These are phyloP conservation scores for Camellia oleifera DNA, from an alignment of 179 eudicot genomes.

Conservation along the genomic window DNA sequence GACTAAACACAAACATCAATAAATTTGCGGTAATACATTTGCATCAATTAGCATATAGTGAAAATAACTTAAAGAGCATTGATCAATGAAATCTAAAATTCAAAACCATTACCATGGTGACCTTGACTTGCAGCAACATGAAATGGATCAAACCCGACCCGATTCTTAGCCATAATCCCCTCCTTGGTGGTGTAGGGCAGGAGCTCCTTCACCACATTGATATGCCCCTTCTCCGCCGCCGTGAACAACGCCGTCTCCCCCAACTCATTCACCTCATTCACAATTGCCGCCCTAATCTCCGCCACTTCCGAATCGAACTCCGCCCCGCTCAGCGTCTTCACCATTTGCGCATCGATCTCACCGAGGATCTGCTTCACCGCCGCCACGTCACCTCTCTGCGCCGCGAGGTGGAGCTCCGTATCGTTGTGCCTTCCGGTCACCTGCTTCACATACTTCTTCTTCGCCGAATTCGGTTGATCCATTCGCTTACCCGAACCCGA, in stretches of 20 bases:
- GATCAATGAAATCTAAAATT: neutral
- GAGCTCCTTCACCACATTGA: conserved; percentile 48
- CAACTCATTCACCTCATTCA: conserved; percentile 62
- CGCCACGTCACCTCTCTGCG: conserved; percentile 48
- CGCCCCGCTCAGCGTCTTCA: conserved; percentile 33
- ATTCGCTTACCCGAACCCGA: conserved; percentile 34
- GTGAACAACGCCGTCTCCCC: conserved; percentile 60
- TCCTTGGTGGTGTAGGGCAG: conserved; percentile 41
- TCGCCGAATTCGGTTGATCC: conserved; percentile 30
- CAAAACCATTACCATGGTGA: conserved; percentile 44
- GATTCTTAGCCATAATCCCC: conserved; percentile 40
- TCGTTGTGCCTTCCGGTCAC: conserved; percentile 73
- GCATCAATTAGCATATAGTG: neutral
- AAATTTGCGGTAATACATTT: neutral
- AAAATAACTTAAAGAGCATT: neutral
- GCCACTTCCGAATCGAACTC: conserved; percentile 52
- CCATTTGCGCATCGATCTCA: conserved; percentile 57
- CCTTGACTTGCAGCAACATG: conserved; percentile 61
- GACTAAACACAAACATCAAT: neutral
- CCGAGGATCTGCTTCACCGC: conserved; percentile 42
- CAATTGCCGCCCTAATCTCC: conserved; percentile 46
- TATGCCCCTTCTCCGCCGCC: conserved; percentile 57
- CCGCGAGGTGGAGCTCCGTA: conserved; percentile 67
- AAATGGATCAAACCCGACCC: conserved; percentile 46
- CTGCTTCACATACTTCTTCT: conserved; percentile 62